phyloP scores from a whole-genome alignment of 2,329 filamentous ascomycete species.

The Apiospora pterosperma region DNA sequence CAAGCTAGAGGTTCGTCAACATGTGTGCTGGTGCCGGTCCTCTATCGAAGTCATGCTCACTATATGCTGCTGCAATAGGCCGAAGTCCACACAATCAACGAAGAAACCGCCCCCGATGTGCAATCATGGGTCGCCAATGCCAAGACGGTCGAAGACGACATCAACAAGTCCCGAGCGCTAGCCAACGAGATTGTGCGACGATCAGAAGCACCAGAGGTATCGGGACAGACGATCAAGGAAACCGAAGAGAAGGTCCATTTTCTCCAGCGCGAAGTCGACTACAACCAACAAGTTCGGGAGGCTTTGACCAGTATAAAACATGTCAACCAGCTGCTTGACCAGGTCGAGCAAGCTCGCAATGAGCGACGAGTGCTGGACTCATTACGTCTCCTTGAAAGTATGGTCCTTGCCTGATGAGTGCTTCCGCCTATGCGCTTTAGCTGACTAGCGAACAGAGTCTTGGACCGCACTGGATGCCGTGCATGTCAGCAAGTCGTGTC shows the following conservation, averaged over 20 bases:
- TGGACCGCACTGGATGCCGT: constrained; percentile 57
- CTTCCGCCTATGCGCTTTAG: not conserved
- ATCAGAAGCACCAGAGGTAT: constrained; percentile 60
- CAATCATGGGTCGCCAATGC: constrained; percentile 84
- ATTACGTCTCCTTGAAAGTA: constrained; percentile 54
- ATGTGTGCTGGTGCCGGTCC: not conserved
- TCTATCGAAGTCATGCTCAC: not conserved
- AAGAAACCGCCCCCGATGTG: constrained; percentile 73
- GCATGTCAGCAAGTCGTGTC: constrained; percentile 57
- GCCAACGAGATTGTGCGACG: constrained; percentile 79
- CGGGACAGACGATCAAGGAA: constrained; percentile 49
- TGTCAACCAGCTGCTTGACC: constrained; percentile 58
- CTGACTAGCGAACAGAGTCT: constrained; percentile 40
- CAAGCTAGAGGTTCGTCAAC: constrained; percentile 39
- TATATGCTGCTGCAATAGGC: constrained; percentile 36
- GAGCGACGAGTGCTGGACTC: constrained; percentile 56
- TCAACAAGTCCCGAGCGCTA: constrained; percentile 73
- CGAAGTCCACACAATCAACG: constrained; percentile 74
- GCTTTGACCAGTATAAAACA: constrained; percentile 49
- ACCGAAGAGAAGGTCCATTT: constrained; percentile 55
- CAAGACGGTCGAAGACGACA: constrained; percentile 80
- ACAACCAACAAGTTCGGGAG: constrained; percentile 53
- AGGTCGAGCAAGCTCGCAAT: constrained; percentile 56
- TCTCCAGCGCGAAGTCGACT: constrained; percentile 54
- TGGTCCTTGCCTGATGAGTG: constrained; percentile 14